Evolutionary conservation across 768 basidiomycete species (phyloP), one percentile per base, ranked within the genome.

Genomic region (Lactarius akahatsu): DNA sequence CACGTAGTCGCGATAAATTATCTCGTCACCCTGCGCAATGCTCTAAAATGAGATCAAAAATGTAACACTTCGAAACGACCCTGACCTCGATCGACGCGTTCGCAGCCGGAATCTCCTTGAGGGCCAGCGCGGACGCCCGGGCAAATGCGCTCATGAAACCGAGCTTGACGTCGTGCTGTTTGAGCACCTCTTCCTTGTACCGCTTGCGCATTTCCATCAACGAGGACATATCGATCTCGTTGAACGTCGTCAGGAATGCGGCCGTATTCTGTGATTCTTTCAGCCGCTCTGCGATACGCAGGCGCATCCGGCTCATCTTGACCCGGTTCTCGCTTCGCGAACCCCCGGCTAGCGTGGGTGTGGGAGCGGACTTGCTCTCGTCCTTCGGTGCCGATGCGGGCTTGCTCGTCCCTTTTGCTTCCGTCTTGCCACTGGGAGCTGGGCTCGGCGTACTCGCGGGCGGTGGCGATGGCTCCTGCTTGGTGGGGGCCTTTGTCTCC

Each of bases 61-160:
- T 71, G 26, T 0, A 67, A 78, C 79, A 32, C 72, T 73, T n/a
- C 18, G 20, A 64, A 65, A 26, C 23, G 40, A 41, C 60, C 55
- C 65, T 66, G 30, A 73, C 72, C 73, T 97, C 96, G 72, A 98
- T 96, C 65, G 87, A 88, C 30, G 96, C 96, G 76, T 99, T 98
- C 58, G 94, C 96, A 3, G 86, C 86, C 13, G 95, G 95, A 69
- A 99, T 92, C 79, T 98, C 96, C 77, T 89, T 85, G 70, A 98
- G 80, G 11, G 93, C 94, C 36, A 98, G 80, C 36, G 84, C 79
- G 57, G 86, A 90, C 4, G 97, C 97, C 72, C 87, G 89, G 52
- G 95, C 91, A 74, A 99, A 98, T 56, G 94, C 95, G 70, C 90
- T 91, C 96, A 99, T 99, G 86, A 91, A 98, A 18, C 97, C 96